Evolutionary conservation across 306 rosid species (phyloP).

Genomic region (Ormosia semicastrata): DNA sequence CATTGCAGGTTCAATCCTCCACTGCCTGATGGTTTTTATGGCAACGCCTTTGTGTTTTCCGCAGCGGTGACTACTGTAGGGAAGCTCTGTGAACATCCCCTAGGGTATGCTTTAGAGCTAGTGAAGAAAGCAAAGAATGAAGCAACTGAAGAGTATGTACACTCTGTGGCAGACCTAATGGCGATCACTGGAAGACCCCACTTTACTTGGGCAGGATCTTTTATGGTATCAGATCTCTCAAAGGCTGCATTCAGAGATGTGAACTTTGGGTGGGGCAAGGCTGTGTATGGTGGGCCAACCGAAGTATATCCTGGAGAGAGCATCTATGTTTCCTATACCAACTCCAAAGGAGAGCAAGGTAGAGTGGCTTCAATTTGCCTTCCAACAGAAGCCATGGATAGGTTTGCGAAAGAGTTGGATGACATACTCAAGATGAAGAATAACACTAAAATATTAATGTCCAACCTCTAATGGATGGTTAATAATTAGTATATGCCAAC

Average conservation of each 20-base stretch:
- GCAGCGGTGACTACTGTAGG: background rate
- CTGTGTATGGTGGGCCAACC: background rate
- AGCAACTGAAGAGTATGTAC: conserved; percentile 19
- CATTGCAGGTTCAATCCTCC: background rate
- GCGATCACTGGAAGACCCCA: background rate
- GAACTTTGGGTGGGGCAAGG: conserved; percentile 13
- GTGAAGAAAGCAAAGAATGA: conserved; percentile 7
- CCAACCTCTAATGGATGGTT: background rate
- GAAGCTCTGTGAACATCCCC: background rate
- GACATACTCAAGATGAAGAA: background rate
- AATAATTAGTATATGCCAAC: background rate
- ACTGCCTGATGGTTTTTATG: background rate
- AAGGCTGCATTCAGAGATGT: background rate
- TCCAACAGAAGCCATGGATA: conserved; percentile 35
- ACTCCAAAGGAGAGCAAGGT: conserved; percentile 31
- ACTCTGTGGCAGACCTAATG: background rate
- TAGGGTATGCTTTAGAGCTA: background rate
- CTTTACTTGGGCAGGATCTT: background rate
- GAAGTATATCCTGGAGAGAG: background rate
- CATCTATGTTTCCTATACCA: conserved; percentile 5
- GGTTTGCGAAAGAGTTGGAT: conserved; percentile 32
- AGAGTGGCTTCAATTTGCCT: conserved; percentile 31
- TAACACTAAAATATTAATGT: background rate
- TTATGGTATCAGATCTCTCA: background rate
- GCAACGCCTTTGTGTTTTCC: conserved; percentile 13